These are phyloP conservation scores for Colletotrichum coccodes DNA, from an alignment of 2,329 filamentous ascomycete genomes.

Conservation along the genomic window DNA sequence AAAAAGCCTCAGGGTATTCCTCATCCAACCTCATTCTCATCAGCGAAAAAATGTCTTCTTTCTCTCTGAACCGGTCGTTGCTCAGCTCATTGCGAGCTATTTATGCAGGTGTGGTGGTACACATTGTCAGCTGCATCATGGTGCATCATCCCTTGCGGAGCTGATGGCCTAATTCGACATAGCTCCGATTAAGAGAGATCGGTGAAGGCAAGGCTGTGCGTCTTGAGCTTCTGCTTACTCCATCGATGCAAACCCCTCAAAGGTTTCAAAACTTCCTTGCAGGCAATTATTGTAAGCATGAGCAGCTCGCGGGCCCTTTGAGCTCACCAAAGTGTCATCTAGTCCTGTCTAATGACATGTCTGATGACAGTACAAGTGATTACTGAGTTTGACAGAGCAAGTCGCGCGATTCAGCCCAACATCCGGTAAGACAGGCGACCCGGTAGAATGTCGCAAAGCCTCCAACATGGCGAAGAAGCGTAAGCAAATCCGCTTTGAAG, in stretches of 20 bases:
- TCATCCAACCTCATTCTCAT: no score
- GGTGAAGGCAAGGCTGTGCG: neutral
- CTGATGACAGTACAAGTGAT: neutral
- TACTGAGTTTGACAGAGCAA: neutral
- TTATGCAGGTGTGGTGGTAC: neutral
- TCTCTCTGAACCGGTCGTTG: neutral
- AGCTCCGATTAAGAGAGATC: neutral
- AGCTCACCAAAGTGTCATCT: neutral
- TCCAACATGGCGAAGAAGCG: neutral
- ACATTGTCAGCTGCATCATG: conserved; percentile 8
- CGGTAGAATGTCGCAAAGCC: neutral
- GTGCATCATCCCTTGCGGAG: neutral
- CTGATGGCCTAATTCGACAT: neutral
- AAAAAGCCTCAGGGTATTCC: no score
- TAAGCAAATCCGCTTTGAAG: conserved; percentile 11
- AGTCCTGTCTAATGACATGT: neutral
- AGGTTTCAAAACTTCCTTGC: neutral
- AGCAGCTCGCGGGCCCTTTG: no score
- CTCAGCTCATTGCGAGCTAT: neutral
- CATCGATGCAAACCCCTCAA: neutral
- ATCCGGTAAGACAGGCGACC: neutral
- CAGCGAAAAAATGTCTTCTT: no score
- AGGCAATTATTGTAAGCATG: no score
- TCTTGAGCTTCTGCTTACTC: neutral
- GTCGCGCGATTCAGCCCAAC: neutral